phyloP scores from a whole-genome alignment of 208 protist species.

The Trypanosoma melophagium region DNA sequence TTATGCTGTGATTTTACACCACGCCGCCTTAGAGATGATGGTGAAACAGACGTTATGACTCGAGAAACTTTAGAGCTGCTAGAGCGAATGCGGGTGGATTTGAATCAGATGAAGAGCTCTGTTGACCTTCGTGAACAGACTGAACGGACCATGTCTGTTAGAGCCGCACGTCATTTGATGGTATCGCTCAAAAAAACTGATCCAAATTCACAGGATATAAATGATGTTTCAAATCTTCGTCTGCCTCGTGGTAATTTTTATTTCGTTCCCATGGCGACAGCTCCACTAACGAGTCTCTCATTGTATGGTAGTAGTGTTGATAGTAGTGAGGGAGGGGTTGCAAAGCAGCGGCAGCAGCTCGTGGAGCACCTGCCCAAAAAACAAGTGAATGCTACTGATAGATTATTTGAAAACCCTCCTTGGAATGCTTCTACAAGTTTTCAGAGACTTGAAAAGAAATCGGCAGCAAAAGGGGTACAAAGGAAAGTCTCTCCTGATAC shows the following conservation, averaged over 20 bases:
- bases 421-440: constrained; percentile 24
- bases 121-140: constrained; percentile 24
- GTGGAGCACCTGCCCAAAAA: neutral
- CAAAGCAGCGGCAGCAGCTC: neutral
- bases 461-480: neutral
- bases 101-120: constrained; percentile 25
- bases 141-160: constrained; percentile 19
- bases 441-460: constrained; percentile 3
- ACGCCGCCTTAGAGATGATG: constrained; percentile 10
- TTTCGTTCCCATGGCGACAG: constrained; percentile 38
- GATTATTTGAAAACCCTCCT: neutral
- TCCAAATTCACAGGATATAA: neutral
- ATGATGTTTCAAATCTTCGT: neutral
- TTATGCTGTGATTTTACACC: neutral
- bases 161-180: constrained; percentile 15
- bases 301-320: neutral
- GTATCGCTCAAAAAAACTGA: neutral
- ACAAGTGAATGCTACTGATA: neutral
- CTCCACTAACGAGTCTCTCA: constrained; percentile 28
- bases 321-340: neutral
- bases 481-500: neutral
- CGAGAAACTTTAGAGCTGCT: constrained; percentile 25
- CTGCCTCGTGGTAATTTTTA: constrained; percentile 3
- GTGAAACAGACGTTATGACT: constrained; percentile 16
- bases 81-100: constrained; percentile 32